phyloP scores from a whole-genome alignment of 2,329 filamentous ascomycete genomes.

The Aspergillus fructus region DNA sequence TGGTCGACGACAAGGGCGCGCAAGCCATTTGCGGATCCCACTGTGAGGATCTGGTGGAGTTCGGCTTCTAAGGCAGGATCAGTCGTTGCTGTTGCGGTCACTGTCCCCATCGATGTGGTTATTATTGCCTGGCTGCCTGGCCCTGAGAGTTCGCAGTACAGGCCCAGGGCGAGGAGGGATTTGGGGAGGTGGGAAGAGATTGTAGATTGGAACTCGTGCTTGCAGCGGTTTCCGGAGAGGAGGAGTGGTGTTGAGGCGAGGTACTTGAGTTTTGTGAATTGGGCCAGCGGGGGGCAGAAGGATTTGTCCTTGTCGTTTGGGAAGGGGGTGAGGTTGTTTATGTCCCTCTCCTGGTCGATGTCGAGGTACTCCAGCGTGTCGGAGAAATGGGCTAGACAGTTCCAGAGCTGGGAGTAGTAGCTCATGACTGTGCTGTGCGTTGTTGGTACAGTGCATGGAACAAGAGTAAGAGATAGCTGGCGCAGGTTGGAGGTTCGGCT shows the following conservation, averaged over 20 bases:
- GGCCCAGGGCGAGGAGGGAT: too few relatives aligned
- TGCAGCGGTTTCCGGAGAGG: neutral
- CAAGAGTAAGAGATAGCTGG: neutral
- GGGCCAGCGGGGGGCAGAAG: neutral
- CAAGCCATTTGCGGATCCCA: too few relatives aligned
- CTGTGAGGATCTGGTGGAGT: too few relatives aligned
- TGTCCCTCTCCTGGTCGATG: neutral
- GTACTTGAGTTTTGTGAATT: neutral
- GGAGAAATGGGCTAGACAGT: neutral
- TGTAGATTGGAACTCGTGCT: neutral
- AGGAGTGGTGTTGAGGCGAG: neutral
- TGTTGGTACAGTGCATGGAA: neutral
- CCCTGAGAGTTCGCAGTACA: too few relatives aligned
- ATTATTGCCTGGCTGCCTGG: too few relatives aligned
- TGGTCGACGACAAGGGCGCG: too few relatives aligned
- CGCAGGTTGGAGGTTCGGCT: neutral
- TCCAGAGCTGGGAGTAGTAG: neutral
- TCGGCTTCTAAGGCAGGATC: too few relatives aligned
- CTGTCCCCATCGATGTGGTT: too few relatives aligned
- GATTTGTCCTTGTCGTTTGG: neutral
- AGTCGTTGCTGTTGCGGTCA: too few relatives aligned
- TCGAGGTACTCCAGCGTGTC: conserved; percentile 1
- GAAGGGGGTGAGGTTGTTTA: neutral
- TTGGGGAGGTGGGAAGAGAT: too few relatives aligned
- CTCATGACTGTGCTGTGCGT: neutral